Conservation (phyloP, 164 flowering plant species). For the Dillenia turbinata region DNA sequence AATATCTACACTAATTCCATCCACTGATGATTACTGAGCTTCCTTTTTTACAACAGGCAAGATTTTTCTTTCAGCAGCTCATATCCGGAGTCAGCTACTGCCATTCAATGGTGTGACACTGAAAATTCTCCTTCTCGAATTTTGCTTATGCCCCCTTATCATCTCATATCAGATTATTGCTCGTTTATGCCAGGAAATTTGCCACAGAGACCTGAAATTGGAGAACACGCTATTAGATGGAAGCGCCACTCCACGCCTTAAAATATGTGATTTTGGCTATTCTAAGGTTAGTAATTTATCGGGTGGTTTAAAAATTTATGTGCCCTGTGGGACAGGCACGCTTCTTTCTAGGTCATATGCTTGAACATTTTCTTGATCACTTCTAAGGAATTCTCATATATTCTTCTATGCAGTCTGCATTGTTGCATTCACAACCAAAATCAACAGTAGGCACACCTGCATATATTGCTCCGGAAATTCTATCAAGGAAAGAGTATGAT, state of each 20-base stretch:
- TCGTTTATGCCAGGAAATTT: conserved; percentile 40
- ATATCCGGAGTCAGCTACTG: conserved; percentile 75
- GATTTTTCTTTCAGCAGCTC: conserved; percentile 74
- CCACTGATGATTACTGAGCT: background rate
- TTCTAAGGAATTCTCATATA: background rate
- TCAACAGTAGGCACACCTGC: conserved; percentile 25
- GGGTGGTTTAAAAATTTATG: background rate
- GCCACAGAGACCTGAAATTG: conserved; percentile 58
- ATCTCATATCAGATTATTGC: background rate
- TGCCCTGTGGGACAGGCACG: background rate
- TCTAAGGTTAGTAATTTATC: conserved; percentile 36
- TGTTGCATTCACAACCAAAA: conserved; percentile 21
- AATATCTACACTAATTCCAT: background rate
- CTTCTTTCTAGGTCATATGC: background rate
- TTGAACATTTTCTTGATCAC: background rate
- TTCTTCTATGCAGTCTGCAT: conserved; percentile 6
- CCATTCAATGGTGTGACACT: conserved; percentile 46
- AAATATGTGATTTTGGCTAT: conserved; percentile 63
- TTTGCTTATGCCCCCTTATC: too few relatives aligned
- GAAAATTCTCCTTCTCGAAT: too few relatives aligned
- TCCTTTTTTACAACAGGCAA: conserved; percentile 42
- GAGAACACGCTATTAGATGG: conserved; percentile 61
- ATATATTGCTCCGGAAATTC: conserved; percentile 22
- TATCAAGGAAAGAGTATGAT: conserved; percentile 19
- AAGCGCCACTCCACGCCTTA: conserved; percentile 42